These are phyloP conservation scores for Vigna mungo DNA, from an alignment of 306 rosid species.

Conservation along the genomic window DNA sequence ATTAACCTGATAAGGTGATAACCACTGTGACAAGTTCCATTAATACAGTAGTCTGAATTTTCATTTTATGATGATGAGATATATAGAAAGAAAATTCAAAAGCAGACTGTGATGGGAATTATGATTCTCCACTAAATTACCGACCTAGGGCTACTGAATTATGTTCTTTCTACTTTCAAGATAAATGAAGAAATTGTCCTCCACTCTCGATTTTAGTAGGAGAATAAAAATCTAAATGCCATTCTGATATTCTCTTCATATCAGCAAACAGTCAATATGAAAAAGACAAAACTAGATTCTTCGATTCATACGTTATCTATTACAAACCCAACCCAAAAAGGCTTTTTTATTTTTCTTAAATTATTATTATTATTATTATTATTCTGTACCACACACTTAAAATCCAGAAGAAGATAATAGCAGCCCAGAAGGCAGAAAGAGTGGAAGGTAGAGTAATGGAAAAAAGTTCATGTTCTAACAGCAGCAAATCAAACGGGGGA, in stretches of 20 bases:
- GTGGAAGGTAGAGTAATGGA: conserved; percentile 47
- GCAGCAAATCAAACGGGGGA: conserved; percentile 44
- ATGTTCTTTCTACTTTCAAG: conserved; percentile 13
- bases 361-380: conserved; percentile 7
- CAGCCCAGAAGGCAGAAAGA: not conserved
- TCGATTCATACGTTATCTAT: not conserved
- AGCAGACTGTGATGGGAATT: not conserved
- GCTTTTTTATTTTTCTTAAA: not conserved
- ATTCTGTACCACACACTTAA: conserved; percentile 67
- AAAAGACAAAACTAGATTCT: conserved; percentile 32
- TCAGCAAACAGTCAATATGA: not conserved
- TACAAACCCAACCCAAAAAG: conserved; percentile 17
- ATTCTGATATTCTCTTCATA: conserved; percentile 38
- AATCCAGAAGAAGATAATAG: conserved; percentile 36
- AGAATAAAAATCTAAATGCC: not conserved
- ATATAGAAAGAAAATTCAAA: not conserved
- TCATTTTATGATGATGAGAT: not conserved
- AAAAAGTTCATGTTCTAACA: conserved; percentile 52
- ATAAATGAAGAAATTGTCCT: conserved; percentile 10
- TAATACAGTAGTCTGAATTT: not conserved
- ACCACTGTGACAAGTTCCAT: not conserved
- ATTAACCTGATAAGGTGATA: no score
- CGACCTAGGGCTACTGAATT: not conserved
- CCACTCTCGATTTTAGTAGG: not conserved
- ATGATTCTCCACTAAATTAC: conserved; percentile 1